A percentile compares a stretch with the other conserved stretches of the same genome.
phyloP scores from a whole-genome alignment of 345 rosid species.

The Kandelia obovata region DNA sequence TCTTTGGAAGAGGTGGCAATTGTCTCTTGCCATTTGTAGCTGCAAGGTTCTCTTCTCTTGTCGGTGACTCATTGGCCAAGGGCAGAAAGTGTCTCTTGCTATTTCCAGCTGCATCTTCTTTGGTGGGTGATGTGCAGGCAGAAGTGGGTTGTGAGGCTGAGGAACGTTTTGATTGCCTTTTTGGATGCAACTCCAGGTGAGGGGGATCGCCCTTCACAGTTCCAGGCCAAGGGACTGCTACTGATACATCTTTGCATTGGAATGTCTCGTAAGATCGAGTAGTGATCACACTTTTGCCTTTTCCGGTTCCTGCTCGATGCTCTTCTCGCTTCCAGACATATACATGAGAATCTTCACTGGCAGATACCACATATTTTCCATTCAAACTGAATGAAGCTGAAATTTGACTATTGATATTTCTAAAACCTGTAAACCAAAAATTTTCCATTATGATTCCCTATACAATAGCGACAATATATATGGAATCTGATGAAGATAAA shows the following conservation, averaged over 20 bases:
- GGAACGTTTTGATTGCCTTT: slow-evolving; percentile 45
- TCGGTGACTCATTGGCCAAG: not conserved
- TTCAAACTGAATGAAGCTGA: slow-evolving; percentile 72
- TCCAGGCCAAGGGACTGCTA: slow-evolving; percentile 84
- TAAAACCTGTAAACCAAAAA: slow-evolving; percentile 47
- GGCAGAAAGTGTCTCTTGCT: not conserved
- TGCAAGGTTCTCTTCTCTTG: slow-evolving; percentile 17
- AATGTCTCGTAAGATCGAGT: slow-evolving; percentile 61
- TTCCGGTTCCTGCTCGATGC: slow-evolving; percentile 39
- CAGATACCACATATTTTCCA: slow-evolving; percentile 62
- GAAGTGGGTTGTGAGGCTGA: slow-evolving; percentile 26
- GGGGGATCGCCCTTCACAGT: slow-evolving; percentile 70
- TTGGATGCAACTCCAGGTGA: slow-evolving; percentile 33
- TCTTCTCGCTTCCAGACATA: slow-evolving; percentile 74
- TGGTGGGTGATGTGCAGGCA: slow-evolving; percentile 39
- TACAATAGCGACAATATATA: not conserved
- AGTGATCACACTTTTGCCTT: slow-evolving; percentile 35
- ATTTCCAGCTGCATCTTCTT: slow-evolving; percentile 28
- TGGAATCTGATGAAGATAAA: not conserved
- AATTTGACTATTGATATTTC: slow-evolving; percentile 82
- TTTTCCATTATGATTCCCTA: not conserved
- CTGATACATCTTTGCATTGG: slow-evolving; percentile 81
- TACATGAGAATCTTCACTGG: slow-evolving; percentile 95
- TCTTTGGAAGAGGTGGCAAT: slow-evolving; percentile 84
- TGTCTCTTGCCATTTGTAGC: slow-evolving; percentile 36